phyloP scores from a whole-genome alignment of 257 asterid species.

The Marsdenia floribunda region DNA sequence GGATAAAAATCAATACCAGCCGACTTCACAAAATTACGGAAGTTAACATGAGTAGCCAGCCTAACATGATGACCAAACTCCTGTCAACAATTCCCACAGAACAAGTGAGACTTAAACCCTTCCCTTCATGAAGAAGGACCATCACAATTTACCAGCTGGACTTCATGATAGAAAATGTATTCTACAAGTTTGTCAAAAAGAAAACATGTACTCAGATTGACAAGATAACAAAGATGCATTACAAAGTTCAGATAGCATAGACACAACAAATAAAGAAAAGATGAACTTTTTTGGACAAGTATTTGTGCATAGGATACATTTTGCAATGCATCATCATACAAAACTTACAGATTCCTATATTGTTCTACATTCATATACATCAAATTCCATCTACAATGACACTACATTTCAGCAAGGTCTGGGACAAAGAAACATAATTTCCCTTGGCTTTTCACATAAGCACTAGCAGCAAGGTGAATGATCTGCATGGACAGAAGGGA shows the following conservation, averaged over 20 bases:
- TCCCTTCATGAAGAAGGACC: neutral
- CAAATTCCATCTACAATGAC: neutral
- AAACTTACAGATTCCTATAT: neutral
- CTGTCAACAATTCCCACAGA: slow-evolving; percentile 34
- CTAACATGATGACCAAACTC: slow-evolving; percentile 89
- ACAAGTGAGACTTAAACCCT: slow-evolving; percentile 14
- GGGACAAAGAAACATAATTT: neutral
- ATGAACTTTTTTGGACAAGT: neutral
- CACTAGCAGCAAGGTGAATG: slow-evolving; percentile 2
- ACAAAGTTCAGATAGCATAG: neutral
- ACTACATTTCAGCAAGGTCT: neutral
- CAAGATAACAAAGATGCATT: neutral
- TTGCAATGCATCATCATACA: neutral
- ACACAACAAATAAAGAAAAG: neutral
- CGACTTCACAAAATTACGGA: slow-evolving; percentile 75
- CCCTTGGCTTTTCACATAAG: too few species aligned
- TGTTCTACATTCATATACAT: neutral
- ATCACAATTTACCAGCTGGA: neutral
- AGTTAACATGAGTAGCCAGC: slow-evolving; percentile 90
- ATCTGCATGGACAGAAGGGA: neutral
- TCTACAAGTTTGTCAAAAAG: neutral
- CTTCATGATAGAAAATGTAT: neutral
- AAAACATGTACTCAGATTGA: neutral
- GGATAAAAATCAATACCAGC: slow-evolving; percentile 89
- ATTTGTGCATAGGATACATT: neutral